Base-by-base conservation (phyloP, 352 stramenopile genomes). In the Phytophthora fragariaefolia region DNA sequence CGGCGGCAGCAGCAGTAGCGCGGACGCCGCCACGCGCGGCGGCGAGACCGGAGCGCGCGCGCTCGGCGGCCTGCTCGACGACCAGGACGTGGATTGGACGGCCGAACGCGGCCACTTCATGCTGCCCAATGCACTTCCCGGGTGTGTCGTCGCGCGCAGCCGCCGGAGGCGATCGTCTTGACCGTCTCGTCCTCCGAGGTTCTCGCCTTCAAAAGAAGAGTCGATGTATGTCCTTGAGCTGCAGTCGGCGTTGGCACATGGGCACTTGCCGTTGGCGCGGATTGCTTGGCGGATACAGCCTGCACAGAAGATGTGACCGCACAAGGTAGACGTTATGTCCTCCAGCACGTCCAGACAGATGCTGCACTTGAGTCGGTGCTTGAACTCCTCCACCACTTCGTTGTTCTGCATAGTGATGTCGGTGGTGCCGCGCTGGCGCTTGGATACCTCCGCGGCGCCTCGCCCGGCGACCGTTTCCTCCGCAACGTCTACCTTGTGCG, bases 301-400 rank as follows among this genome's bases (percentile, higher is more conserved):
- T n/a, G 64, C 74, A 60, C 87, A 96, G 63, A 90, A 96, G 7
- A 94, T 79, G 64, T 96, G 87, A 5, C 87, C 85, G 57, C 87
- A 96, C 28, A 82, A 71, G 1, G 87, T 94, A 20, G 85, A 92
- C 4, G 87, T 93, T 71, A 96, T 94, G 57, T 91, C 76, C 47
- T 91, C 62, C 48, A 94, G 79, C 51, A 82, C 69, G 30, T 94
- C 87, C 2, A 96, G 71, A 47, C 87, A 94, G 43, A 96, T 89
- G 71, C 81, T 93, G 79, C 84, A 94, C 79, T 93, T 94, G 63
- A 94, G 82, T 38, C 71, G 66, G 13, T 50, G 36, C 70, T 94
- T 94, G 66, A 94, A 92, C 30, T 76, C 69, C 80, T 94, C 81
- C 45, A 94, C 73, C 30, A 71, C 70, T 17, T 93, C 86, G 47